These are phyloP conservation scores for Phytopythium sindhum DNA, from an alignment of 352 stramenopile species.

Conservation along the genomic window DNA sequence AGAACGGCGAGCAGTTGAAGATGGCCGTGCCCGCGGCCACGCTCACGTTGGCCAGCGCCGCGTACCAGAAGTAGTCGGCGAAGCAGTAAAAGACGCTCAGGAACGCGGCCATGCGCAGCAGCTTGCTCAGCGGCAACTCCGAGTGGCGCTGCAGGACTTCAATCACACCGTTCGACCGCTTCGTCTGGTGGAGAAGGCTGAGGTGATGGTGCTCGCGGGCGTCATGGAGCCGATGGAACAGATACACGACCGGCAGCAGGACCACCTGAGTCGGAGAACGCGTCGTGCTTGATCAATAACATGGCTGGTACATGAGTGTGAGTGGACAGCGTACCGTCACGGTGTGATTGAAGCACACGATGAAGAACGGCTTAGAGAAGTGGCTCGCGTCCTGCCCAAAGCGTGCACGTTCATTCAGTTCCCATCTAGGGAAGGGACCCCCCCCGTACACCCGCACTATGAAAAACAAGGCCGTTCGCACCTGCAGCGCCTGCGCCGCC, in stretches of 20 bases:
- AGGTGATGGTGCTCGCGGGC: not conserved
- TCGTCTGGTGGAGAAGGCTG: conserved; percentile 9
- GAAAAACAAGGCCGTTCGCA: too few relatives aligned
- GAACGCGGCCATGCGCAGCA: conserved; percentile 33
- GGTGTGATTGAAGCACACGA: conserved; percentile 56
- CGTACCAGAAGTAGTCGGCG: conserved; percentile 48
- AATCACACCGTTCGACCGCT: conserved; percentile 17
- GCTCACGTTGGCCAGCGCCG: conserved; percentile 31
- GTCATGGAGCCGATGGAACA: conserved; percentile 33
- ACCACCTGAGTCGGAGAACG: not conserved
- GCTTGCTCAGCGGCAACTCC: conserved; percentile 24
- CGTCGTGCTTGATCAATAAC: too few relatives aligned
- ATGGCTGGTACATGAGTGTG: not conserved
- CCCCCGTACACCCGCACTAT: too few relatives aligned
- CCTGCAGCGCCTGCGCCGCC: conserved; percentile 26
- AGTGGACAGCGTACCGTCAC: conserved; percentile 15
- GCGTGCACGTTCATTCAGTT: not conserved
- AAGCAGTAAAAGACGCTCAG: conserved; percentile 41
- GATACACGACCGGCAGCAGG: conserved; percentile 15
- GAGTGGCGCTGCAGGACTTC: conserved; percentile 34
- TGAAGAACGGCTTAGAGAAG: conserved; percentile 48
- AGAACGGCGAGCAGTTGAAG: conserved; percentile 48
- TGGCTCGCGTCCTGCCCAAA: conserved; percentile 3
- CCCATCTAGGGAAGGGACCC: not conserved
- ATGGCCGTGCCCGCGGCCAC: conserved; percentile 34